These are phyloP conservation scores for Rhodofomes roseus DNA, from an alignment of 1,284 basidiomycete genomes.

Conservation along the genomic window DNA sequence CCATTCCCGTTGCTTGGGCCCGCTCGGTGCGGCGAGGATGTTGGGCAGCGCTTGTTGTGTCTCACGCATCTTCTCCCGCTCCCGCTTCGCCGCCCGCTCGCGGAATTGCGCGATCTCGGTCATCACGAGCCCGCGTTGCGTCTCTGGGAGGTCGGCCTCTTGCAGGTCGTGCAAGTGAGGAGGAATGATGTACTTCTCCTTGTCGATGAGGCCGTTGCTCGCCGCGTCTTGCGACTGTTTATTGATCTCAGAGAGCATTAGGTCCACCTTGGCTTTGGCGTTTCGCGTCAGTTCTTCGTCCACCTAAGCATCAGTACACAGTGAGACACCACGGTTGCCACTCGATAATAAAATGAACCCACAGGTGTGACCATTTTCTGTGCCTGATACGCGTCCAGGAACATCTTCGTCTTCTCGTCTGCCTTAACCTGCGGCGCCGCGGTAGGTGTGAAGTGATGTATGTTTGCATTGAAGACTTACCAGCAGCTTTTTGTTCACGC, in stretches of 20 bases:
- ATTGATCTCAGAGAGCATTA: constrained; percentile 58
- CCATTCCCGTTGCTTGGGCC: constrained; percentile 74
- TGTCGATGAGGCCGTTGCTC: constrained; percentile 63
- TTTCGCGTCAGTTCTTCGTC: constrained; percentile 57
- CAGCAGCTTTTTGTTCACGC: constrained; percentile 81
- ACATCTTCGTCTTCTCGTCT: constrained; percentile 88
- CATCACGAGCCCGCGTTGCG: constrained; percentile 89
- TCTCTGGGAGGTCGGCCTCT: constrained; percentile 94
- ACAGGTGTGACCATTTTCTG: constrained; percentile 82
- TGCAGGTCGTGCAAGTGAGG: constrained; percentile 93
- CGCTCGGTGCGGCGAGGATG: constrained; percentile 46
- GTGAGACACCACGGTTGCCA: not conserved
- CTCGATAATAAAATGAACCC: constrained; percentile 26
- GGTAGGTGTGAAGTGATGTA: constrained; percentile 36
- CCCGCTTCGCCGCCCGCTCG: constrained; percentile 81
- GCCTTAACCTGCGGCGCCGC: constrained; percentile 69
- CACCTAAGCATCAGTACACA: constrained; percentile 35
- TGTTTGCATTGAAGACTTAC: constrained; percentile 45
- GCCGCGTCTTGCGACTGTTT: constrained; percentile 63
- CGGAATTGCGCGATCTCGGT: constrained; percentile 94
- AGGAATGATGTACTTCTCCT: constrained; percentile 84
- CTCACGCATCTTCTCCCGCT: constrained; percentile 79
- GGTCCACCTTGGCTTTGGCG: constrained; percentile 53
- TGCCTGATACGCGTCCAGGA: constrained; percentile 80
- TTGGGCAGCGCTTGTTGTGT: constrained; percentile 56